Evolutionary conservation across 805 yeast genomes (phyloP), one percentile per base, ranked within the genome.

Genomic region (Isabelozyma rhagii): DNA sequence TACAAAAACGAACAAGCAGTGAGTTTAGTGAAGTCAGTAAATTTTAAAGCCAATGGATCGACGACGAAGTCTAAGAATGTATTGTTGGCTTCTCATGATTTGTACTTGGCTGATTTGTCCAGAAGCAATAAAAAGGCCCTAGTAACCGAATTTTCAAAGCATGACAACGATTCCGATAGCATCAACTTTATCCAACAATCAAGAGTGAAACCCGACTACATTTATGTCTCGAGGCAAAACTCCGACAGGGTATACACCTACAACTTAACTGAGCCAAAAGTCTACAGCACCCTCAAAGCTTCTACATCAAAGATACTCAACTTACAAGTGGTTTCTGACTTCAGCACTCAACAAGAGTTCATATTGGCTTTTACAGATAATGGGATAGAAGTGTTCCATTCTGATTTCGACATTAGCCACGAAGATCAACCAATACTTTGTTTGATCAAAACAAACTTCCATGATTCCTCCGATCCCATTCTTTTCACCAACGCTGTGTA

Each of bases 181-280:
- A 69, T 77, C 41, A 61, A 63, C 5, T 59, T 66, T 44, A 59
- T 77, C 11, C 55, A 67, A 25, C 72, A 67, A 51, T 73, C 71
- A 15, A 59, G 61, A 25, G 45, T 53, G 18, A 41, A 64, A 36
- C 55, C 61, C 5, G 74, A 71, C 18, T 51, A 72, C 7, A 43
- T 75, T 15, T 72, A 71, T 15, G 63, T 68, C 13, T 64, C 68
- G 18, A 62, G 76, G 29, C 54, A 50, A 4, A 46, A 60, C 15
- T 72, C 63, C 31, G 49, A 64, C 6, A 52, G 58, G 8, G 61
- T 77, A n/a, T 69, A 62, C 58, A 44, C 72, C 53, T 49, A 75
- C 58, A 56, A 72, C 51, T 18, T 64, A 52, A 29, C 64, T 51
- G 52, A 63, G 53, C 52, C 61, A 62, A 53, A 46, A 41, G 57